Evolutionary conservation across 1,139 yeast species (phyloP), one percentile per base, ranked within the genome.

Genomic region (Pichia sp.): DNA sequence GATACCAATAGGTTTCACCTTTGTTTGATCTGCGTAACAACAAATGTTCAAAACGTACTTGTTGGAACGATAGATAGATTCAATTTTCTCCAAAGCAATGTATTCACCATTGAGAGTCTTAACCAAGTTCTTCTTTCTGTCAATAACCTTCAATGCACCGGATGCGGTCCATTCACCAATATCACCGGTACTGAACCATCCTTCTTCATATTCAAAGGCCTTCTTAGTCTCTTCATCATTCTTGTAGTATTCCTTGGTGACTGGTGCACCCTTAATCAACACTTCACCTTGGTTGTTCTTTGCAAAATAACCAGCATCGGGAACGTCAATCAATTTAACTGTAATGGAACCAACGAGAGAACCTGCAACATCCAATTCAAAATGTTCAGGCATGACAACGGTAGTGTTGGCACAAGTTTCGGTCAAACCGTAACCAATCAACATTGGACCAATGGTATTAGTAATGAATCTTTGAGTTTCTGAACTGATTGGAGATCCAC

Each of bases 151-250:
- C 55, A 93, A 67, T 42, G 77, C 77, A 50, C 98, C 98, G 47
- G 69, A 71, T 18, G 76, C 47, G 30, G 91, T 73, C 94, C 96
- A 87, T 66, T 86, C 91, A 55, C 91, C 96, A 60, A 93, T 86
- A 62, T 93, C 99, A 60, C 99, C 99, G 30, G 98, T 91, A 58
- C 69, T 74, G 68, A 93, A 93, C 96, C 97, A 93, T 22, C 91
- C 94, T 48, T 68, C 70, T 46, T 87, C 96, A 38, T 71, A 67
- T 32, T 85, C 77, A 53, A 84, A 80, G 0, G 94, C 86, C 22
- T 62, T 77, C 35, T 67, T 60, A 22, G 96, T 91, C 63, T 88
- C 97, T 58, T 77, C 69, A 42, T 75, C 81, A 58, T 91, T 88
- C 59, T 79, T 74, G 66, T 72, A 91, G 64, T 93, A 93, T 54